phyloP scores from a whole-genome alignment of 2,329 filamentous ascomycete species.

The Hypoxylon rubiginosum region DNA sequence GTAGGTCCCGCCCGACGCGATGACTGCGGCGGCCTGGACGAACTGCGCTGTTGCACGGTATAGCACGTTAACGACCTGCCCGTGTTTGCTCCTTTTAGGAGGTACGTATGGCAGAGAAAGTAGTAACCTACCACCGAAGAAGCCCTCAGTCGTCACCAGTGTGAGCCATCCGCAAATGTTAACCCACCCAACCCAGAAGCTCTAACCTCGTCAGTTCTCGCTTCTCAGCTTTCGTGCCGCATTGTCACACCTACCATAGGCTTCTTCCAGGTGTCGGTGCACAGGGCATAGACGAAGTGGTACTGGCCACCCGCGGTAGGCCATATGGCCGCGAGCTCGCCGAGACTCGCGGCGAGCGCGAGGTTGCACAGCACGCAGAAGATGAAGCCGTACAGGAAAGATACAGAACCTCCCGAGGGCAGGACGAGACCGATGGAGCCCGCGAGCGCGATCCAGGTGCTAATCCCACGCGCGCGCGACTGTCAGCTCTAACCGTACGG shows the following conservation, averaged over 20 bases:
- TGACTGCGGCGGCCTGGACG: conserved; percentile 57
- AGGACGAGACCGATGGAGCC: conserved; percentile 59
- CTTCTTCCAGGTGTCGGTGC: conserved; percentile 56
- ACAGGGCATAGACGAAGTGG: conserved; percentile 59
- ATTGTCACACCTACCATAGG: conserved; percentile 48
- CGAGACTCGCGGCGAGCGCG: conserved; percentile 58
- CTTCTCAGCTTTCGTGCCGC: background rate
- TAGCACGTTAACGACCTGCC: conserved; percentile 9
- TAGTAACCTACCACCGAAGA: conserved; percentile 55
- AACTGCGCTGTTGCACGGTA: conserved; percentile 55
- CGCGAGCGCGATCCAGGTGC: conserved; percentile 58
- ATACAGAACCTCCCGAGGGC: conserved; percentile 58
- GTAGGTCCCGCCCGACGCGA: conserved; percentile 56
- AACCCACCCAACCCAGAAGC: conserved; percentile 60
- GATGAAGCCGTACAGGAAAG: conserved; percentile 61
- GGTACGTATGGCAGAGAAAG: background rate
- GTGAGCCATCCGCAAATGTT: conserved; percentile 63
- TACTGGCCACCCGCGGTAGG: conserved; percentile 63
- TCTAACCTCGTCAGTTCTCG: conserved; percentile 44
- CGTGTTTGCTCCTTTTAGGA: background rate
- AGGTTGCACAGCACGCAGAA: conserved; percentile 62
- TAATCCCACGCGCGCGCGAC: conserved; percentile 22
- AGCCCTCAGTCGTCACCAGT: conserved; percentile 59
- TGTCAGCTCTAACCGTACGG: conserved; percentile 21
- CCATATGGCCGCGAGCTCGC: conserved; percentile 60